Evolutionary conservation across 306 rosid species (phyloP), one percentile per base, ranked within the genome.

Genomic region (Prunus dulcis): DNA sequence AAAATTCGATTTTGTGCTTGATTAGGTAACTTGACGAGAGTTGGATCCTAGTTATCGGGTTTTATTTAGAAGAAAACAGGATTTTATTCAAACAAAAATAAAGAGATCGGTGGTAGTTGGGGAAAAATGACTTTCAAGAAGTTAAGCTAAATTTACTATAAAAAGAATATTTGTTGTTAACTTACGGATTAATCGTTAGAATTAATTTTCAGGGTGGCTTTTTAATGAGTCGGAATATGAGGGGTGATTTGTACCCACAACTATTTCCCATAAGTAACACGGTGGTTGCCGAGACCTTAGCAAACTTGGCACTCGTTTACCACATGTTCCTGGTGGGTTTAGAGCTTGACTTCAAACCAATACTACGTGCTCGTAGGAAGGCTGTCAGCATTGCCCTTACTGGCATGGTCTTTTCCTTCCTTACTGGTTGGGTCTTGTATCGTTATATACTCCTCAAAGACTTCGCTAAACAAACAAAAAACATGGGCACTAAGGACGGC

Each of bases 301-400:
- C 82, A 11, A 76, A 84, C 53, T 65, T 84, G 68, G 69, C 86
- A 1, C 38, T 84, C 32, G 80, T 87, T 52, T 84, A 84, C 62
- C 82, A 81, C 68, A 72, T 84, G 73, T 84, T 87, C 64, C 45
- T 84, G 5, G 81, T 84, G 25, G 90, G 90, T 2, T 51, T 87
- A 28, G 86, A 87, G 74, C 58, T 84, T 1, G 88, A 87, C 53
- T 28, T 87, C 25, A 47, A 63, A 57, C 79, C 86, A 13, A 28
- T 87, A 8, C 1, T 73, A 5, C 78, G 79, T 0, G 82, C 86
- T 9, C 74, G 86, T 0, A 73, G 73, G 49, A 81, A 81, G 77
- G 82, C 88, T 25, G 60, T 82, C 14, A 73, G 71, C 67, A 46
- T 80, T 25, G 90, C 88, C 22, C 0, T 81, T 3, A 63, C 81